phyloP scores from a whole-genome alignment of 2,329 filamentous ascomycete genomes.

The Clonostachys chloroleuca region DNA sequence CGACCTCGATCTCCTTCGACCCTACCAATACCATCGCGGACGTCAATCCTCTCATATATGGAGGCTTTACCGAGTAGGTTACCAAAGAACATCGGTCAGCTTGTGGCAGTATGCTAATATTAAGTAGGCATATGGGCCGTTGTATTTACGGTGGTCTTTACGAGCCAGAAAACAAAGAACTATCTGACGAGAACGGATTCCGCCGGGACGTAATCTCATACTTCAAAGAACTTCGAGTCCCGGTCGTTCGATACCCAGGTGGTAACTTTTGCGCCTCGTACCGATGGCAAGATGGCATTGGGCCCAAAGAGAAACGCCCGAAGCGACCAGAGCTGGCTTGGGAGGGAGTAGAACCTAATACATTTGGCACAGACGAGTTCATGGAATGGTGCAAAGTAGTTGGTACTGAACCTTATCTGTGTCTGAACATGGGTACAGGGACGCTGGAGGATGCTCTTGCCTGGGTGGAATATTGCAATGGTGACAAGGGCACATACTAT shows the following conservation, averaged over 20 bases:
- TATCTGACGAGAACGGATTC: constrained; percentile 73
- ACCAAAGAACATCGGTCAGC: background rate
- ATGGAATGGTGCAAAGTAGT: constrained; percentile 74
- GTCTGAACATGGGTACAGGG: constrained; percentile 73
- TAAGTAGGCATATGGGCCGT: constrained; percentile 73
- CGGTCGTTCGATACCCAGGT: constrained; percentile 76
- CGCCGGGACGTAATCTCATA: constrained; percentile 74
- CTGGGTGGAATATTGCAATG: constrained; percentile 88
- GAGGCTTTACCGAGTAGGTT: constrained; percentile 73
- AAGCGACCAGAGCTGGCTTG: constrained; percentile 66
- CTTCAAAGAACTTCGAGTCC: constrained; percentile 68
- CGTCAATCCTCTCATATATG: constrained; percentile 51
- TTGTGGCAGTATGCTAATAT: background rate
- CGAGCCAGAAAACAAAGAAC: constrained; percentile 62
- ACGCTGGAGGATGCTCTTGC: constrained; percentile 39
- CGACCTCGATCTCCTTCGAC: too few species aligned
- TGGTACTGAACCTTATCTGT: constrained; percentile 73
- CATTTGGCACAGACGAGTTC: constrained; percentile 84
- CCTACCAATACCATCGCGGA: too few species aligned
- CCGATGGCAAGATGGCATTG: constrained; percentile 80
- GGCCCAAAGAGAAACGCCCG: constrained; percentile 66
- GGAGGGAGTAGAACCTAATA: constrained; percentile 71
- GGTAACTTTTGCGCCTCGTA: constrained; percentile 85
- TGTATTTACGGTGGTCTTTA: constrained; percentile 88
- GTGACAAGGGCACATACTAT: constrained; percentile 69